phyloP scores from a whole-genome alignment of 1,284 basidiomycete species.

The Moniliella sp. region DNA sequence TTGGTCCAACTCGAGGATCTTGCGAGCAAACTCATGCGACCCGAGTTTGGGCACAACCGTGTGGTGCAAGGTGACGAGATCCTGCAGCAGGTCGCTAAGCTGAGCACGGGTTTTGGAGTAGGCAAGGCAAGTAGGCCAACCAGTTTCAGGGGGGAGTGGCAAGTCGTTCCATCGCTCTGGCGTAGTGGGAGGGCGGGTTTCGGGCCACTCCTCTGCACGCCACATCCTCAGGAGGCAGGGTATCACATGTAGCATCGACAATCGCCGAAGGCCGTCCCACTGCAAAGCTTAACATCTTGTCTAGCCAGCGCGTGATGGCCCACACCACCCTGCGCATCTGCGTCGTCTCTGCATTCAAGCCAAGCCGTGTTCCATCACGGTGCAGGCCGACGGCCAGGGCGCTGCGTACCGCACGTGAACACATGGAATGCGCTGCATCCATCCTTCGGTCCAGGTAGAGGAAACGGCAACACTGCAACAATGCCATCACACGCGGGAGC shows the following conservation, averaged over 20 bases:
- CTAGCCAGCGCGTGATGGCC: slow-evolving; percentile 15
- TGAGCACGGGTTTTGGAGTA: no score
- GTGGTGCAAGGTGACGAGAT: no score
- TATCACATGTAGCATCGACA: slow-evolving; percentile 16
- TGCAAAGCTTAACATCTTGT: slow-evolving; percentile 12
- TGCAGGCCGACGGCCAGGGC: slow-evolving; percentile 24
- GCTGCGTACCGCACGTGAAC: slow-evolving; percentile 11
- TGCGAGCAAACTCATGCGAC: no score
- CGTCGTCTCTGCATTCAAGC: slow-evolving; percentile 9
- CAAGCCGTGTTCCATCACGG: slow-evolving; percentile 18
- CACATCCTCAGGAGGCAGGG: no score
- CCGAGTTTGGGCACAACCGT: no score
- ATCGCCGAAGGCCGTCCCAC: slow-evolving; percentile 20
- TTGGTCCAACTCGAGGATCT: no score
- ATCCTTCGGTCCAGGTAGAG: slow-evolving; percentile 19
- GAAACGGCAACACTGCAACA: slow-evolving; percentile 13
- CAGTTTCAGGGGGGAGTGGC: no score
- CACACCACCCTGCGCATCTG: slow-evolving; percentile 19
- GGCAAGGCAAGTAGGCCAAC: no score
- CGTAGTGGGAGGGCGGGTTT: no score
- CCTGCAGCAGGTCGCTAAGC: no score
- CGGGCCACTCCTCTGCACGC: no score
- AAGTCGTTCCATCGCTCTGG: no score
- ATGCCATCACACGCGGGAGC: slow-evolving; percentile 15
- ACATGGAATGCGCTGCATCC: slow-evolving; percentile 12